Evolutionary conservation across 495 filamentous ascomycete genomes (phyloP).

Genomic region (Xylaria telfairii): DNA sequence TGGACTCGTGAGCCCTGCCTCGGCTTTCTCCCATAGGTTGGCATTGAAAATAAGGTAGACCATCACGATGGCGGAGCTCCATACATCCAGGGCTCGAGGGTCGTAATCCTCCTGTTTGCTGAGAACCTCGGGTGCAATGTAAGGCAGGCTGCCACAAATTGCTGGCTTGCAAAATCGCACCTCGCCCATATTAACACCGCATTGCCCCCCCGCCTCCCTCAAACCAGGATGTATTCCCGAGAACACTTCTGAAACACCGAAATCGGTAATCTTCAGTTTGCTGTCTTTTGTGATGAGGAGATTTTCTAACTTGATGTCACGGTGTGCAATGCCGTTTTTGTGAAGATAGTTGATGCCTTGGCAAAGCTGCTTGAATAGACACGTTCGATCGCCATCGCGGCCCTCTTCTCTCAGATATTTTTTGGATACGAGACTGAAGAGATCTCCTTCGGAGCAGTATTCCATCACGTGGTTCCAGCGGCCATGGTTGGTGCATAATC

Average conservation of each 20-base stretch:
- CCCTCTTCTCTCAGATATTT: conserved; percentile 65
- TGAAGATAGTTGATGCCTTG: conserved; percentile 74
- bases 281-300: conserved; percentile 71
- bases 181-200: conserved; percentile 70
- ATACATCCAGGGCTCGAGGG: conserved; percentile 75
- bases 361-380: conserved; percentile 81
- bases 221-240: conserved; percentile 74
- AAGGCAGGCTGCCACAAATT: conserved; percentile 77
- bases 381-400: conserved; percentile 70
- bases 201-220: conserved; percentile 65
- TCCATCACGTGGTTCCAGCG: conserved; percentile 88
- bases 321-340: conserved; percentile 73
- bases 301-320: conserved; percentile 86
- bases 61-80: conserved; percentile 79
- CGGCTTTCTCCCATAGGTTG: conserved; percentile 68
- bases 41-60: conserved; percentile 69
- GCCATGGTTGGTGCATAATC: conserved; percentile 68
- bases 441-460: conserved; percentile 75
- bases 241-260: conserved; percentile 80
- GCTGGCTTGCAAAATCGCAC: conserved; percentile 70
- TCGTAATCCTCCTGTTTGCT: conserved; percentile 71
- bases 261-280: conserved; percentile 80
- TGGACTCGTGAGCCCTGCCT: conserved; percentile 41
- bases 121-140: conserved; percentile 79
- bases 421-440: conserved; percentile 70